Base-by-base conservation (phyloP, 1,284 basidiomycete genomes). In the Fomes fomentarius region DNA sequence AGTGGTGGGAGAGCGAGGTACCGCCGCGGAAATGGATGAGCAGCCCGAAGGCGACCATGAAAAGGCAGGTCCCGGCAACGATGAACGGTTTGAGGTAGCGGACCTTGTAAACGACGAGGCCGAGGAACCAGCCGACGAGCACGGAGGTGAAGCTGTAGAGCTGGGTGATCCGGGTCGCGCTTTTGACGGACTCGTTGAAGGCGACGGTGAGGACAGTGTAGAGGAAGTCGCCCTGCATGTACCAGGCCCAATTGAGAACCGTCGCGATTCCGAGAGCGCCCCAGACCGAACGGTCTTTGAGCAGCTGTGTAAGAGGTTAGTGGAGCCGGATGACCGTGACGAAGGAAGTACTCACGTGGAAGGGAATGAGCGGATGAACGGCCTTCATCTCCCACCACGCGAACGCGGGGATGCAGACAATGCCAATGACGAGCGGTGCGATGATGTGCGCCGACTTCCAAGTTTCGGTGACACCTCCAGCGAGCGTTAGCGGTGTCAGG, bases 121-220 rank as follows among this genome's bases (percentile, higher is more conserved):
- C 71, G 40, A 74, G 59, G n/a, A 46, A 40, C 46, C 72, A 52
- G 34, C 74, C 74, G 35, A 65, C 59, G 46, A 74, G 52, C 56
- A 72, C 68, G 1, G 69, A 71, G 38, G 63, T 63, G 61, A 76
- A 76, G 15, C 70, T 70, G 66, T 75, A 76, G 48, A 76, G 64
- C 54, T 63, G 67, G 25, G 64, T 63, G 51, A 75, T 71, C 46
- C 74, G 66, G 10, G 70, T 72, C 72, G 38, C 71, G 5, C 64
- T 65, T 25, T 56, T 62, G 54, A 71, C 57, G 44, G 60, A 65
- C 64, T 71, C 66, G 61, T 69, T 66, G 56, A 75, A 75, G 17
- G 11, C 24, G 25, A 33, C 24, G 15, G 31, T 43, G 17, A 43
- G 44, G 28, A 45, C 51, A 21, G 33, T 41, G 49, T 50, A 50